A percentile compares a stretch with the other conserved stretches of the same genome.
phyloP scores from a whole-genome alignment of 2,329 filamentous ascomycete genomes.

The Chaetomiaceae sp. region DNA sequence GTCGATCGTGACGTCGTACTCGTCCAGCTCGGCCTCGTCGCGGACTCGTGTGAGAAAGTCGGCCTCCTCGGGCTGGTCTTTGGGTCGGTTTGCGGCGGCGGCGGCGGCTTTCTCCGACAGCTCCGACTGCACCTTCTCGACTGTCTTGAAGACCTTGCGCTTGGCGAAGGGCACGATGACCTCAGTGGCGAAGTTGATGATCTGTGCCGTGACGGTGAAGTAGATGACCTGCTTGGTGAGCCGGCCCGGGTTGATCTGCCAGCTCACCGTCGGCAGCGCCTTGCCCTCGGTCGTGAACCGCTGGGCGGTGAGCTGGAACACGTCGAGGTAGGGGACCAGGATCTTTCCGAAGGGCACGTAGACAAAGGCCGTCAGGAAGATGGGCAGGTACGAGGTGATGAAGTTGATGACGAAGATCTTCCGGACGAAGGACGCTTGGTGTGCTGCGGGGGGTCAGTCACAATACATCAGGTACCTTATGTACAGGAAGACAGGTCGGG shows the following conservation, averaged over 20 bases:
- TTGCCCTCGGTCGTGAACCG: slow-evolving; percentile 73
- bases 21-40: slow-evolving; percentile 72
- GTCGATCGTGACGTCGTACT: slow-evolving; percentile 86
- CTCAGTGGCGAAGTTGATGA: slow-evolving; percentile 83
- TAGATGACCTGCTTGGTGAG: slow-evolving; percentile 92
- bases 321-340: slow-evolving; percentile 78
- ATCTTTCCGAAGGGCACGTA: slow-evolving; percentile 87
- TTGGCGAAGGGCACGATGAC: slow-evolving; percentile 81
- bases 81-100: slow-evolving; percentile 27
- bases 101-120: slow-evolving; percentile 44
- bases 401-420: slow-evolving; percentile 97
- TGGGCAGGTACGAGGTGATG: slow-evolving; percentile 88
- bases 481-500: slow-evolving; percentile 11
- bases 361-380: slow-evolving; percentile 89
- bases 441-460: slow-evolving; percentile 44
- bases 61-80: slow-evolving; percentile 72
- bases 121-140: slow-evolving; percentile 66
- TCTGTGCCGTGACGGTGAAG: slow-evolving; percentile 88
- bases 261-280: slow-evolving; percentile 59
- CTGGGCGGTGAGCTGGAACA: slow-evolving; percentile 71
- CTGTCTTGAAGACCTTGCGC: slow-evolving; percentile 70
- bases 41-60: slow-evolving; percentile 77
- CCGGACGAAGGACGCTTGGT: slow-evolving; percentile 77
- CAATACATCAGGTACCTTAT: not conserved
- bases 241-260: slow-evolving; percentile 76